A percentile compares a stretch with the other conserved stretches of the same genome.
Conservation (phyloP, 106 monocot species). For the Agapanthus africanus region DNA sequence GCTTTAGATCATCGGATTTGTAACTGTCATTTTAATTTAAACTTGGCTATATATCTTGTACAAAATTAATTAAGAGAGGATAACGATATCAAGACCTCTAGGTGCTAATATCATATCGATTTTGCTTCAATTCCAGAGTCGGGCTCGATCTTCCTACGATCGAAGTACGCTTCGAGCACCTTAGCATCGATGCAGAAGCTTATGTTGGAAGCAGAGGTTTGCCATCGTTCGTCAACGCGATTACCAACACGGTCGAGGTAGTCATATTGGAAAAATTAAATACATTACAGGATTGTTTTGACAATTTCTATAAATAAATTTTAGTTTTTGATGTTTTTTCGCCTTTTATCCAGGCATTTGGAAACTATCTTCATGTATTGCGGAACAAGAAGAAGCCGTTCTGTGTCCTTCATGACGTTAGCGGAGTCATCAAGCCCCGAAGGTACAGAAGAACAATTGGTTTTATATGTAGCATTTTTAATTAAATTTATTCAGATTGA, state of each 20-base stretch:
- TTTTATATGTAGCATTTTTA: neutral
- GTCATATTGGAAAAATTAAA: no score
- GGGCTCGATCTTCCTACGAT: constrained; percentile 12
- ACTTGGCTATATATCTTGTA: no score
- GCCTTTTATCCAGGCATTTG: constrained; percentile 9
- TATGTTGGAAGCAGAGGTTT: constrained; percentile 8
- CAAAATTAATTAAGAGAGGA: no score
- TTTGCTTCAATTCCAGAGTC: constrained; percentile 1
- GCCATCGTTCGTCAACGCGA: constrained; percentile 8
- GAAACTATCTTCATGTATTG: constrained; percentile 23
- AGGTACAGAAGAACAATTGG: constrained; percentile 15
- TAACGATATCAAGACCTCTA: no score
- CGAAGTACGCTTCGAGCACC: constrained; percentile 8
- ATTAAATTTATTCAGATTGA: neutral
- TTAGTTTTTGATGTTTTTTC: neutral
- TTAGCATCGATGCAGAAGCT: constrained; percentile 10
- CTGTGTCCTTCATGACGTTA: constrained; percentile 29
- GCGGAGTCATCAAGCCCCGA: constrained; percentile 36
- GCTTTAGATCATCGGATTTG: no score
- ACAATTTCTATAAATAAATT: neutral
- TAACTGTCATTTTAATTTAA: no score
- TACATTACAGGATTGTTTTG: no score
- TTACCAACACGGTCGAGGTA: constrained; percentile 9
- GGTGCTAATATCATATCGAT: no score
- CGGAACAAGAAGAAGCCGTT: constrained; percentile 33